A percentile compares a stretch with the other conserved stretches of the same genome.
Conservation (phyloP, 1,284 basidiomycete genomes). For the Ustilago esculenta region DNA sequence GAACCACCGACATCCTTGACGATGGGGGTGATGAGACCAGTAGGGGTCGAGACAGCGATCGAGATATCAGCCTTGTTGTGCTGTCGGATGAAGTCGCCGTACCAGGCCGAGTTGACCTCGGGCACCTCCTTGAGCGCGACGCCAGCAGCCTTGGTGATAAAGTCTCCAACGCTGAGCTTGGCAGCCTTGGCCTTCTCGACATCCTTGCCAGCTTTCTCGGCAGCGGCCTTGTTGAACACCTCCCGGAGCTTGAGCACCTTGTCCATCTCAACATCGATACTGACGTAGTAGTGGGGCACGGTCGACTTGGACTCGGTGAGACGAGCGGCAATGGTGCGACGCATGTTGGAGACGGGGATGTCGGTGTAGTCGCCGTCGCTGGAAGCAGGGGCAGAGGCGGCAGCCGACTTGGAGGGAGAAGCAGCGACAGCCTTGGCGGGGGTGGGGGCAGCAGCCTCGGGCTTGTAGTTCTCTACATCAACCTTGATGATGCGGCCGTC, state of each 20-base stretch:
- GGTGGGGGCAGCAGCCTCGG: slow-evolving; percentile 43
- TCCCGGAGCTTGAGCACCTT: slow-evolving; percentile 91
- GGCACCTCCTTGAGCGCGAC: slow-evolving; percentile 93
- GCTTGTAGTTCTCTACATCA: slow-evolving; percentile 86
- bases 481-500: slow-evolving; percentile 91
- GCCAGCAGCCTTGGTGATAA: slow-evolving; percentile 92
- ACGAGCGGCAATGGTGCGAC: slow-evolving; percentile 88
- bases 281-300: slow-evolving; percentile 97
- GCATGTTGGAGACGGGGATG: slow-evolving; percentile 92
- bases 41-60: slow-evolving; percentile 94
- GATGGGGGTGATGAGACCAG: slow-evolving; percentile 96
- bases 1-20: slow-evolving; percentile 91
- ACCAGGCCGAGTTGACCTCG: slow-evolving; percentile 96
- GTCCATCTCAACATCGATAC: slow-evolving; percentile 95
- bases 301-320: slow-evolving; percentile 92
- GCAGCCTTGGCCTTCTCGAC: slow-evolving; percentile 77
- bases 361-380: slow-evolving; percentile 81
- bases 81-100: slow-evolving; percentile 95
- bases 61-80: slow-evolving; percentile 97
- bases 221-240: slow-evolving; percentile 83
- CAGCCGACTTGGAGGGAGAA: slow-evolving; percentile 31
- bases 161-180: slow-evolving; percentile 98
- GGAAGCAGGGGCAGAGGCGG: slow-evolving; percentile 42
- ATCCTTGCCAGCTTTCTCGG: slow-evolving; percentile 59
- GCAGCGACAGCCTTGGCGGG: slow-evolving; percentile 26